Conservation (phyloP, 306 rosid species). For the Casuarina glauca region DNA sequence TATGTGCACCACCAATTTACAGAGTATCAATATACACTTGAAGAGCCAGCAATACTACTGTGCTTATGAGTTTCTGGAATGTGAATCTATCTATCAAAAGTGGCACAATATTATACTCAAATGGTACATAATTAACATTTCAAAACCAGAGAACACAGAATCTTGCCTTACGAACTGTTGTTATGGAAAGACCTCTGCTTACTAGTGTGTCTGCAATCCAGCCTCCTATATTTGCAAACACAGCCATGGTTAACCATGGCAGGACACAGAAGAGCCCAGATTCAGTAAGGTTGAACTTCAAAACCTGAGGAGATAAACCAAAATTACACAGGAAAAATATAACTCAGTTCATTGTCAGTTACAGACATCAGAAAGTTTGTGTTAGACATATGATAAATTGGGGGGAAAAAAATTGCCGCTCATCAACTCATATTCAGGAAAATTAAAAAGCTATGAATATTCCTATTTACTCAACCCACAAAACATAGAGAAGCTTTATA, state of each 20-base stretch:
- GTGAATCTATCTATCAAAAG: conserved; percentile 1
- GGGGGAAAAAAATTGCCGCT: not conserved
- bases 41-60: not conserved
- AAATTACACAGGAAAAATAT: conserved; percentile 5
- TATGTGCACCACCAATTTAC: not conserved
- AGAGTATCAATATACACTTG: not conserved
- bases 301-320: conserved; percentile 61
- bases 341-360: conserved; percentile 17
- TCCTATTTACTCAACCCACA: conserved; percentile 13
- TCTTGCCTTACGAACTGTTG: conserved; percentile 87
- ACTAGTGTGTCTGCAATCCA: conserved; percentile 99
- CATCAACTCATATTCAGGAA: conserved; percentile 12
- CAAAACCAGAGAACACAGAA: conserved; percentile 8
- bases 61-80: not conserved
- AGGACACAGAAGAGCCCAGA: conserved; percentile 93
- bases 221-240: conserved; percentile 94
- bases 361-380: not conserved
- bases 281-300: conserved; percentile 96
- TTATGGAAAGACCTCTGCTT: conserved; percentile 83
- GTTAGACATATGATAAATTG: not conserved
- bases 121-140: conserved; percentile 8
- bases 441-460: conserved; percentile 8
- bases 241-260: conserved; percentile 98
- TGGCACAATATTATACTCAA: not conserved
- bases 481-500: not conserved